A percentile compares a stretch with the other conserved stretches of the same genome.
These are phyloP conservation scores for Leccinum fuscescens DNA, from an alignment of 1,284 basidiomycete genomes.

Conservation along the genomic window DNA sequence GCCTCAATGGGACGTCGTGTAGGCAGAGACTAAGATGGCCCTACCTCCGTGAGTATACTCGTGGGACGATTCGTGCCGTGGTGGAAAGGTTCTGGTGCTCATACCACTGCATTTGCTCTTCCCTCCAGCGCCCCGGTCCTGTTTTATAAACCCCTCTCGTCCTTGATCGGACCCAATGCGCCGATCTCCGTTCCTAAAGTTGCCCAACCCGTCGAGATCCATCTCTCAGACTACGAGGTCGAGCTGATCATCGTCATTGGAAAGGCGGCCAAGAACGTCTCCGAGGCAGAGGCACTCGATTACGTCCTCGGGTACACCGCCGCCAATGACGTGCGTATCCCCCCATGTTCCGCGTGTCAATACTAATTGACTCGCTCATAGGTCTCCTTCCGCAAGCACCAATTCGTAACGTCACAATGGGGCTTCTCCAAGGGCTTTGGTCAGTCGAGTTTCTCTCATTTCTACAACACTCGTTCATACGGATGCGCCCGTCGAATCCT, in stretches of 20 bases:
- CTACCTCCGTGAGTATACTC: slow-evolving; percentile 53
- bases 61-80: background rate
- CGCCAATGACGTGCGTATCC: slow-evolving; percentile 67
- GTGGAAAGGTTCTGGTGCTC: background rate
- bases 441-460: slow-evolving; percentile 22
- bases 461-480: background rate
- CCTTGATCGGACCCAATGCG: slow-evolving; percentile 71
- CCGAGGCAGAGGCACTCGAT: slow-evolving; percentile 71
- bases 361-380: slow-evolving; percentile 22
- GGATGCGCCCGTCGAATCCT: background rate
- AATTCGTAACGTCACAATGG: slow-evolving; percentile 77
- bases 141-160: slow-evolving; percentile 77
- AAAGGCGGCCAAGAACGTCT: slow-evolving; percentile 74
- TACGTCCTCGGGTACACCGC: slow-evolving; percentile 81
- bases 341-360: background rate
- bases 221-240: slow-evolving; percentile 85
- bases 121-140: slow-evolving; percentile 59
- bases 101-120: background rate
- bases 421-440: slow-evolving; percentile 82
- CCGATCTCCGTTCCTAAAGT: slow-evolving; percentile 66
- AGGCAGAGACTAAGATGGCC: slow-evolving; percentile 67
- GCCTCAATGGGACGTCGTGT: background rate
- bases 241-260: slow-evolving; percentile 87
- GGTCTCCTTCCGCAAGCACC: slow-evolving; percentile 79
- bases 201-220: slow-evolving; percentile 67